Evolutionary conservation across 352 stramenopile species (phyloP).

Genomic region (Globisporangium lucens): DNA sequence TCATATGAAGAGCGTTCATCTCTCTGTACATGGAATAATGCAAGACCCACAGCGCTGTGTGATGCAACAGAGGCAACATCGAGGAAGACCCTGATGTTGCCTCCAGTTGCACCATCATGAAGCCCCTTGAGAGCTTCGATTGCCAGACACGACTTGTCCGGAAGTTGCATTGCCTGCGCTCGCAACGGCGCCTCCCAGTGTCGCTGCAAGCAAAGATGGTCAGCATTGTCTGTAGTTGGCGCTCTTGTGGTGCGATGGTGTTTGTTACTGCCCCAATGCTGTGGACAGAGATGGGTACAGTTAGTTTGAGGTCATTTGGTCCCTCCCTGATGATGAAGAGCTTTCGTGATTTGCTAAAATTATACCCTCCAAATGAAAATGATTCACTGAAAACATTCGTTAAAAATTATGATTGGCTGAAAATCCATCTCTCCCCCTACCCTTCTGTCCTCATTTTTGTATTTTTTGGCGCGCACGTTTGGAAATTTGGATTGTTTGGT

Average conservation of each 20-base stretch:
- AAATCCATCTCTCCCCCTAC: not conserved
- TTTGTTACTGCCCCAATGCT: not conserved
- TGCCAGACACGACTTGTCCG: too few relatives aligned
- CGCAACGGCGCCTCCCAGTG: too few relatives aligned
- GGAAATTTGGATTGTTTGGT: slow-evolving; percentile 16
- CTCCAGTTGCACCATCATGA: not conserved
- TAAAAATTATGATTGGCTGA: not conserved
- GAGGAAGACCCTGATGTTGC: not conserved
- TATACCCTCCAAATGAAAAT: not conserved
- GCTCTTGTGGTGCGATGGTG: not conserved
- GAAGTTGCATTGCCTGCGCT: too few relatives aligned
- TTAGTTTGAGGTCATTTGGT: not conserved
- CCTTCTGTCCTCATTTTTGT: not conserved
- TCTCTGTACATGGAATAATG: not conserved
- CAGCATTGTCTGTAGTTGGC: too few relatives aligned
- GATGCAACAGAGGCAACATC: not conserved
- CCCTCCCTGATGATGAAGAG: not conserved
- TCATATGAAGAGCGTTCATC: not conserved
- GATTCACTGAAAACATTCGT: not conserved
- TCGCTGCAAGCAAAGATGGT: too few relatives aligned
- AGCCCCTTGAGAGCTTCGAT: too few relatives aligned
- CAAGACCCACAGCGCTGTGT: not conserved
- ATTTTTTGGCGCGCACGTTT: slow-evolving; percentile 9
- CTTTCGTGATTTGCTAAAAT: not conserved
- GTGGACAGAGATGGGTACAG: not conserved